A percentile compares a stretch with the other conserved stretches of the same genome.
These are phyloP conservation scores for Sechiopsis laciniata DNA, from an alignment of 306 rosid genomes.

Conservation along the genomic window DNA sequence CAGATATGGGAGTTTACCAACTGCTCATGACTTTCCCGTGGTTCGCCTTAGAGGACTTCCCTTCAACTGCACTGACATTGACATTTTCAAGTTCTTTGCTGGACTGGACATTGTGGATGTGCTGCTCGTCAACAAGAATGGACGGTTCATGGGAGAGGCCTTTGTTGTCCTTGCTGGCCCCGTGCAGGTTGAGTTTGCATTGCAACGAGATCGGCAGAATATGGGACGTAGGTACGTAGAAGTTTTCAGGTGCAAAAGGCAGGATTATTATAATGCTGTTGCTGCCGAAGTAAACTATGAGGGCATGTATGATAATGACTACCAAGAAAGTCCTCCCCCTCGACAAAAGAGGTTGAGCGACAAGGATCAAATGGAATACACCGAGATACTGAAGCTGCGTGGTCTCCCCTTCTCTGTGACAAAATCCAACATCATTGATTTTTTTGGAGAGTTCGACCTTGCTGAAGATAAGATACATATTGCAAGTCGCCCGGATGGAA, in stretches of 20 bases:
- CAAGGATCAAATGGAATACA: constrained; percentile 90
- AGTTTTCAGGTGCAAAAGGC: constrained; percentile 91
- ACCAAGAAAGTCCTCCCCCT: constrained; percentile 96
- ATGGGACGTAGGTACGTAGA: constrained; percentile 97
- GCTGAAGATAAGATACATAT: constrained; percentile 73
- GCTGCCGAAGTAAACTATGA: constrained; percentile 77
- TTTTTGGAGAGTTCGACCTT: constrained; percentile 66
- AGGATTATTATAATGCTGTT: constrained; percentile 88
- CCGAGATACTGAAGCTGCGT: constrained; percentile 93
- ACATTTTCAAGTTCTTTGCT: constrained; percentile 89
- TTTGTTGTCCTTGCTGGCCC: constrained; percentile 91
- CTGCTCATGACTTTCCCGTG: constrained; percentile 68
- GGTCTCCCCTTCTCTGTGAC: constrained; percentile 77
- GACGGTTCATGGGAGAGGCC: constrained; percentile 95
- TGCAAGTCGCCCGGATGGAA: constrained; percentile 94
- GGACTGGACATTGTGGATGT: constrained; percentile 92
- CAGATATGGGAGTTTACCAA: constrained; percentile 36
- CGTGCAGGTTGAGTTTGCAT: constrained; percentile 82
- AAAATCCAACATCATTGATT: constrained; percentile 63
- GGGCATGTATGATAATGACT: constrained; percentile 80
- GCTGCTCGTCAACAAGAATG: constrained; percentile 90
- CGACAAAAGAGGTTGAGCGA: constrained; percentile 72
- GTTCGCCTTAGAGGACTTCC: constrained; percentile 99
- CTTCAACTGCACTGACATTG: constrained; percentile 87
- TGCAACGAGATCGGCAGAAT: constrained; percentile 88